Conservation (phyloP, 73 alveolate species). For the Urostyla sp. region DNA sequence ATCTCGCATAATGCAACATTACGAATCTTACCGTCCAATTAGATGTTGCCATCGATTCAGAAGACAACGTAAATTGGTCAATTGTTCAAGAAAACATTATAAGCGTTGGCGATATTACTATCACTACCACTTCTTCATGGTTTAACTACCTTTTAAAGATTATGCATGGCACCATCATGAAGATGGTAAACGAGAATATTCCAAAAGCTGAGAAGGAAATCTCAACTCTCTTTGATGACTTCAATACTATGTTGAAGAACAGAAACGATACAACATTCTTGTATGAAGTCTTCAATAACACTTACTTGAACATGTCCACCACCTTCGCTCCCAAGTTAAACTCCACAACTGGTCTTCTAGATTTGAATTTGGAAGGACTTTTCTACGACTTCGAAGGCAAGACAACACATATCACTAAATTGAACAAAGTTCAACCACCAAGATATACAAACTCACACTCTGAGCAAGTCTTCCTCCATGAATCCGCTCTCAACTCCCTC, state of each 20-base stretch:
- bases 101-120: slow-evolving; percentile 3
- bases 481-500: slow-evolving; percentile 10
- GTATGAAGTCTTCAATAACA: not conserved
- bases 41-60: slow-evolving; percentile 21
- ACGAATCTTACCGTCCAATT: slow-evolving; percentile 9
- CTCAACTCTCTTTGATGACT: slow-evolving; percentile 5
- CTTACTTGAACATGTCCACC: slow-evolving; percentile 38
- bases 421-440: slow-evolving; percentile 11
- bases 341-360: not conserved
- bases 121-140: not conserved
- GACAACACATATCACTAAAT: slow-evolving; percentile 32
- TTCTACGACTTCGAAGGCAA: slow-evolving; percentile 12
- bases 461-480: slow-evolving; percentile 49
- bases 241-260: not conserved
- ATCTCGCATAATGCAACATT: slow-evolving; percentile 10
- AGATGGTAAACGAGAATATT: slow-evolving; percentile 18
- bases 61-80: slow-evolving; percentile 42
- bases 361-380: slow-evolving; percentile 35
- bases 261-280: slow-evolving; percentile 28
- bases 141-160: not conserved
- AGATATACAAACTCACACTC: slow-evolving; percentile 27
- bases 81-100: slow-evolving; percentile 1
- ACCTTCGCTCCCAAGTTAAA: slow-evolving; percentile 34
- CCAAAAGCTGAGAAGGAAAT: slow-evolving; percentile 7
- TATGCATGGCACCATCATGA: slow-evolving; percentile 31